These are phyloP conservation scores for Neophaeococcomyces aloes DNA, from an alignment of 2,329 filamentous ascomycete species.

Conservation along the genomic window DNA sequence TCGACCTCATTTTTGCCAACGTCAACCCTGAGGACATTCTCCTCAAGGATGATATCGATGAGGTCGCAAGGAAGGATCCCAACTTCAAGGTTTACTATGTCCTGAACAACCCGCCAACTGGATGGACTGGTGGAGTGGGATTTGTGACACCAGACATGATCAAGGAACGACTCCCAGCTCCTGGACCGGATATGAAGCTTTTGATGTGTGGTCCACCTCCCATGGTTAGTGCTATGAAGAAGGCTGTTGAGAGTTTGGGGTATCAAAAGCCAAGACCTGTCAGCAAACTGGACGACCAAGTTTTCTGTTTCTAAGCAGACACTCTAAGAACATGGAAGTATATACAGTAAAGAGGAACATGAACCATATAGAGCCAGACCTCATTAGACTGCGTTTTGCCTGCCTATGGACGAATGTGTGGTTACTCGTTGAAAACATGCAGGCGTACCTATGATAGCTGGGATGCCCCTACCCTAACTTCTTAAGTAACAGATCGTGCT, in stretches of 20 bases:
- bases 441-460: too few relatives aligned
- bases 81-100: slow-evolving; percentile 88
- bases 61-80: slow-evolving; percentile 63
- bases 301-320: slow-evolving; percentile 76
- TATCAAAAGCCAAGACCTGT: slow-evolving; percentile 88
- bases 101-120: slow-evolving; percentile 85
- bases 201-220: slow-evolving; percentile 90
- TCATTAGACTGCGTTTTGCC: too few relatives aligned
- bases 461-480: too few relatives aligned
- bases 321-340: too few relatives aligned
- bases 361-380: too few relatives aligned
- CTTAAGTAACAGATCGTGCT: too few relatives aligned
- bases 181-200: slow-evolving; percentile 81
- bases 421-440: too few relatives aligned
- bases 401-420: too few relatives aligned
- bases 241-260: slow-evolving; percentile 76
- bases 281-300: slow-evolving; percentile 95
- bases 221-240: slow-evolving; percentile 96
- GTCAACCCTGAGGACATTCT: slow-evolving; percentile 88
- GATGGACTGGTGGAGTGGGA: slow-evolving; percentile 84
- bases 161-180: slow-evolving; percentile 61
- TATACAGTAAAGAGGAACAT: too few relatives aligned
- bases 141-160: slow-evolving; percentile 97
- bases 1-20: slow-evolving; percentile 95
- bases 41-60: slow-evolving; percentile 81